phyloP scores from a whole-genome alignment of 176 grass and related monocot genomes.

The Pontederia crassipes region DNA sequence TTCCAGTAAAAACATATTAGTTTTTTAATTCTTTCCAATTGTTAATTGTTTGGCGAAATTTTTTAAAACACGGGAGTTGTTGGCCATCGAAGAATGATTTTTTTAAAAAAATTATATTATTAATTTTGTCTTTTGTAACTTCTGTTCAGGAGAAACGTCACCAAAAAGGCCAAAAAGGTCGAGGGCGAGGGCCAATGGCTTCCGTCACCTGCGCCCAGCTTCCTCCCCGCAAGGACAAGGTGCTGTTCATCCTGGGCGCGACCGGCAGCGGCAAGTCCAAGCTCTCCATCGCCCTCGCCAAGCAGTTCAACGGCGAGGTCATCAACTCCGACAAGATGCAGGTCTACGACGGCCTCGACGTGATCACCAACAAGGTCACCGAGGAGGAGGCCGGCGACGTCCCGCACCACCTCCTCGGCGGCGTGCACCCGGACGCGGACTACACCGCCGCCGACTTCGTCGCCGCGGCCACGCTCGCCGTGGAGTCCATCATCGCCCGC shows the following conservation, averaged over 20 bases:
- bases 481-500: not conserved
- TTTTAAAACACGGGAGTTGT: too few species aligned
- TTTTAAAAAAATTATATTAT: too few species aligned
- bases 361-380: constrained; percentile 31
- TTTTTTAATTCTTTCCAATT: too few species aligned
- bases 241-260: constrained; percentile 25
- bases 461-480: not conserved
- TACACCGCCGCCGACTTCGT: constrained; percentile 17
- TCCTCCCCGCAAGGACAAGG: constrained; percentile 4
- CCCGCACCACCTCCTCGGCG: constrained; percentile 29
- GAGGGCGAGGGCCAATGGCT: too few species aligned
- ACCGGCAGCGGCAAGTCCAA: constrained; percentile 32
- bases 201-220: not conserved
- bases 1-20: too few species aligned
- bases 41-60: too few species aligned
- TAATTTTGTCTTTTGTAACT: too few species aligned
- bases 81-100: too few species aligned
- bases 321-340: constrained; percentile 39
- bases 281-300: constrained; percentile 18
- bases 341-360: constrained; percentile 18
- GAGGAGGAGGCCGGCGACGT: constrained; percentile 17
- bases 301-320: constrained; percentile 19
- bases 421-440: constrained; percentile 7
- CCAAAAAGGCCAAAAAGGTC: too few species aligned
- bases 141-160: too few species aligned